Base-by-base conservation (phyloP, 257 asterid genomes). In the Jasminum sambac region DNA sequence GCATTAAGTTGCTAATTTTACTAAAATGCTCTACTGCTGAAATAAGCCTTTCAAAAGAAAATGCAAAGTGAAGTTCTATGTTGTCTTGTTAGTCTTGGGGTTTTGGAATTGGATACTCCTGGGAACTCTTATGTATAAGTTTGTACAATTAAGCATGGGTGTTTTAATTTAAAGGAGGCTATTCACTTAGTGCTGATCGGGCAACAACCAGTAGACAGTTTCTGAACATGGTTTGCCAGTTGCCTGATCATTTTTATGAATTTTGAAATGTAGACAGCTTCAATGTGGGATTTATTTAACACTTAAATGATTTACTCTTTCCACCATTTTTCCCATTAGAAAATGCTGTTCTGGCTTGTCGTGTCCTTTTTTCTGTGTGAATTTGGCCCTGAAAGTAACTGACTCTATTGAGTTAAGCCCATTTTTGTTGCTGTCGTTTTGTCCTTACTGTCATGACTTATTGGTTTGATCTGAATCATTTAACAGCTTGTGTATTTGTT, bases 401-500 rank as follows among this genome's bases (percentile, higher is more conserved):
- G 6, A 8, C 30, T 8, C 34, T 21, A 21, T 21, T 21, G 34
- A 55, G 16, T 55, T 21, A 21, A 8, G 30, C 61, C 16, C 12
- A 52, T 21, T 55, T 55, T 55, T 24, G 5, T 10, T 55, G 5
- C 61, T 9, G 36, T 21, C 59, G 21, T 17, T 44, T 36, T 3
- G 42, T 46, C 39, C 11, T 30, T 21, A 30, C 70, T 61, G 61
- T 67, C 66, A 25, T 19, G 24, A 14, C 48, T 23, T 57, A 8
- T 36, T 68, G 36, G 17, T 69, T 59, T 74, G 21, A 55, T 79
- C 71, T 64, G 60, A 41, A 37, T 50, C 46, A 37, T 68, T 42
- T 42, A 38, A 55, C 59, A 26, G 13, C 68, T 78, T 48, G 34
- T 68, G 7, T 67, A 21, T 71, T 69, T 73, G 69, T 60, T 67